Percentiles rank a stretch among this genome's conserved stretches.
Conservation (phyloP, 805 yeast species). For the Ogataea methanolica region DNA sequence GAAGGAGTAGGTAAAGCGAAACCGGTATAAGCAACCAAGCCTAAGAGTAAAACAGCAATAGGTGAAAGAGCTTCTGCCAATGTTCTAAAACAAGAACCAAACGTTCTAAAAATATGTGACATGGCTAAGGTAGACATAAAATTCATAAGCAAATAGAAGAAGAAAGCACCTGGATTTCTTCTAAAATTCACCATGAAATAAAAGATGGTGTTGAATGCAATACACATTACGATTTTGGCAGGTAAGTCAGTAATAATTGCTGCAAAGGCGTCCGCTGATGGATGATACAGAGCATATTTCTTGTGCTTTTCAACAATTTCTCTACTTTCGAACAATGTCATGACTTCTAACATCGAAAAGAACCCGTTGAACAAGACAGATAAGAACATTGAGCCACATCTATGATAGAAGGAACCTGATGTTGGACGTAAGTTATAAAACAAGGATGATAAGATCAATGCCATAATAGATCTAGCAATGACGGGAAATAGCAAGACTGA, state of each 20-base stretch:
- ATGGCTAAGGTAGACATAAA: constrained; percentile 40
- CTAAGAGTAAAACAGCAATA: constrained; percentile 44
- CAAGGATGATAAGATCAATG: constrained; percentile 49
- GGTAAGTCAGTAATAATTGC: constrained; percentile 49
- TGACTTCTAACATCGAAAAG: constrained; percentile 52
- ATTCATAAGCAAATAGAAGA: constrained; percentile 44
- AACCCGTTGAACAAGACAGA: constrained; percentile 58
- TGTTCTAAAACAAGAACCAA: constrained; percentile 44
- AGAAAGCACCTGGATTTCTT: constrained; percentile 46
- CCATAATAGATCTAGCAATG: constrained; percentile 45
- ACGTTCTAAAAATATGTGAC: constrained; percentile 49
- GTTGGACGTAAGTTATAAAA: constrained; percentile 41
- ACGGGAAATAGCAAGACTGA: constrained; percentile 39
- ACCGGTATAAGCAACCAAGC: constrained; percentile 47
- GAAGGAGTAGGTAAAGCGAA: constrained; percentile 50
- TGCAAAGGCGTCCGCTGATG: constrained; percentile 55
- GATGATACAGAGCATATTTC: constrained; percentile 49
- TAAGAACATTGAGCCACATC: constrained; percentile 64
- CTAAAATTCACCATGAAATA: constrained; percentile 51
- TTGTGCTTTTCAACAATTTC: constrained; percentile 55
- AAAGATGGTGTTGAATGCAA: constrained; percentile 42
- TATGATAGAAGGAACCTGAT: constrained; percentile 43
- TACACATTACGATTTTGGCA: constrained; percentile 36
- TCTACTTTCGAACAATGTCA: constrained; percentile 48
- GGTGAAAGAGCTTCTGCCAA: constrained; percentile 54